Conservation (phyloP, 331 rosid genomes). For the Pyrus hybrid region DNA sequence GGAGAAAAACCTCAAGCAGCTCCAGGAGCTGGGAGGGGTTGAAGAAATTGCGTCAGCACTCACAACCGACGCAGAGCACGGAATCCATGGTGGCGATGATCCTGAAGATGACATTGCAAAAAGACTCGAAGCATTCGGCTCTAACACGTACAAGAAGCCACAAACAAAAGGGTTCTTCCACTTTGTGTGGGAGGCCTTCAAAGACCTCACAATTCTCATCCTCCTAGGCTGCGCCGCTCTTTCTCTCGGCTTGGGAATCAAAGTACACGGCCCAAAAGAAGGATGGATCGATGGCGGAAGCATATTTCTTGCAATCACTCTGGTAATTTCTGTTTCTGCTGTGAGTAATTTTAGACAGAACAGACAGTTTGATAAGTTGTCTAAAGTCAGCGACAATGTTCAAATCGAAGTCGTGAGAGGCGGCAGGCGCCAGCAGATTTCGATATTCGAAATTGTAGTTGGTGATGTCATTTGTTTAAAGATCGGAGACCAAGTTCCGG, state of each 20-base stretch:
- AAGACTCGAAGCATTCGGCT: conserved; percentile 6
- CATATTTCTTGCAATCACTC: conserved; percentile 25
- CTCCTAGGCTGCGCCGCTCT: conserved; percentile 26
- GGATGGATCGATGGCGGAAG: conserved; percentile 40
- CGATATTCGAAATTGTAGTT: conserved; percentile 22
- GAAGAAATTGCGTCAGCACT: not conserved
- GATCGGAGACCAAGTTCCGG: conserved; percentile 31
- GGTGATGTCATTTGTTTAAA: conserved; percentile 30
- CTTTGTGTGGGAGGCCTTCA: conserved; percentile 14
- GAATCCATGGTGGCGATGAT: not conserved
- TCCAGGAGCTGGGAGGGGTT: conserved; percentile 8
- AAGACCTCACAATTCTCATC: conserved; percentile 24
- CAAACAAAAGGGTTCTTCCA: conserved; percentile 18
- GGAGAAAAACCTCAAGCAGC: not conserved
- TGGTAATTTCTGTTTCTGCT: conserved; percentile 16
- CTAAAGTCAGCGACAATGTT: conserved; percentile 9
- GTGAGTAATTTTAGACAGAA: conserved; percentile 15
- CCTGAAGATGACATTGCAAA: not conserved
- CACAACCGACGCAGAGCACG: not conserved
- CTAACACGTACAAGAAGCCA: conserved; percentile 19
- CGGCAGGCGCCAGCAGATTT: conserved; percentile 10
- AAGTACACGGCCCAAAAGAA: conserved; percentile 22
- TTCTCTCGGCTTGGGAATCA: conserved; percentile 32
- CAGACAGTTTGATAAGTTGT: conserved; percentile 21
- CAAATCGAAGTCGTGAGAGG: conserved; percentile 23